Evolutionary conservation across 192 early-diverging fungal genomes (phyloP).

Genomic region (Haplosporangium gracile): DNA sequence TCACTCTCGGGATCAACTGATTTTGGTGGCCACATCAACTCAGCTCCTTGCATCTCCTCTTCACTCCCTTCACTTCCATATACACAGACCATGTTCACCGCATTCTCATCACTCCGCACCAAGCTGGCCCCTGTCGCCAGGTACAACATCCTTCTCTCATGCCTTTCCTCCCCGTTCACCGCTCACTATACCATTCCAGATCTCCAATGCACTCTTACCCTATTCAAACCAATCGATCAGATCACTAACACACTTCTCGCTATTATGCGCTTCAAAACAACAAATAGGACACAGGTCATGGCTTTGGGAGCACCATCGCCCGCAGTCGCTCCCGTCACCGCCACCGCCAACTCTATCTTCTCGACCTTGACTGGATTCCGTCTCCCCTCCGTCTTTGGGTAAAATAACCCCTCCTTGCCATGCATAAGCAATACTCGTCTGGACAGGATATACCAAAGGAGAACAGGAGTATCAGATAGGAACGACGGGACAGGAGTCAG

Average conservation of each 20-base stretch:
- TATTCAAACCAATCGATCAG: background rate
- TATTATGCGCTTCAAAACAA: too few relatives aligned
- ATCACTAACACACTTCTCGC: background rate
- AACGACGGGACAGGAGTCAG: background rate
- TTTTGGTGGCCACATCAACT: too few relatives aligned
- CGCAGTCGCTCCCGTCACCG: background rate
- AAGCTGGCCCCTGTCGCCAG: slow-evolving; percentile 56
- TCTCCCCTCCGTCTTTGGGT: slow-evolving; percentile 52
- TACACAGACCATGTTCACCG: slow-evolving; percentile 38
- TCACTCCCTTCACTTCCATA: background rate
- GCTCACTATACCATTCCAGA: too few relatives aligned
- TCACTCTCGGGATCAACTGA: too few relatives aligned
- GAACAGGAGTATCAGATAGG: background rate
- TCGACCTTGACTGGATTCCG: slow-evolving; percentile 54
- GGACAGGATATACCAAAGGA: background rate
- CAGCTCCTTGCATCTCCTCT: too few relatives aligned
- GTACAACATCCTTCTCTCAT: slow-evolving; percentile 5
- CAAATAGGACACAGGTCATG: slow-evolving; percentile 54
- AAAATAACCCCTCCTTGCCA: background rate
- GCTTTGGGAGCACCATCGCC: slow-evolving; percentile 35
- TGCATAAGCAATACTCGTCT: too few relatives aligned
- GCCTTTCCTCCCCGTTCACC: too few relatives aligned
- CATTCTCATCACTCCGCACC: slow-evolving; percentile 55
- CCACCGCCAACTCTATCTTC: slow-evolving; percentile 40
- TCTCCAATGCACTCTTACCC: background rate